A percentile compares a stretch with the other conserved stretches of the same genome.
Evolutionary conservation across 371 early-diverging fungal genomes (phyloP).

Genomic region (Haplosporangium sp.): DNA sequence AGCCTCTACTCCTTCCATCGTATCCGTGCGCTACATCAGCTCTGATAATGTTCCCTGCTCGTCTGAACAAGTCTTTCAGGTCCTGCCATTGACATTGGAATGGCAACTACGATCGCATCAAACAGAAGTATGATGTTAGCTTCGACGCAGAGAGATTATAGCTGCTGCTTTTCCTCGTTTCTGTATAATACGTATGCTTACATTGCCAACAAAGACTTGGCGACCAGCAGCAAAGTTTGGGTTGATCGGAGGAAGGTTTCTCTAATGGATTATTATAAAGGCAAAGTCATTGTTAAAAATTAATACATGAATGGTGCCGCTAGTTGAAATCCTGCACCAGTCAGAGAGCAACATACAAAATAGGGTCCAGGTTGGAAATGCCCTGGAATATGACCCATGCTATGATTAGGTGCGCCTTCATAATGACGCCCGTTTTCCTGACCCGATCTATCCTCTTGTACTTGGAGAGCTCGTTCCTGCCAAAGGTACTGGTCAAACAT

Average conservation of each 20-base stretch:
- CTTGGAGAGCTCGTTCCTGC: slow-evolving; percentile 79
- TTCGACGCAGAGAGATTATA: too few relatives aligned
- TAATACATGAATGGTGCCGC: too few relatives aligned
- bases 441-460: slow-evolving; percentile 70
- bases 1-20: slow-evolving; percentile 75
- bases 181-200: slow-evolving; percentile 22
- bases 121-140: not conserved
- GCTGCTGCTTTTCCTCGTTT: not conserved
- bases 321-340: not conserved
- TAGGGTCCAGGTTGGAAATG: slow-evolving; percentile 21
- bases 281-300: too few relatives aligned
- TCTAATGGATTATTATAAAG: slow-evolving; percentile 3
- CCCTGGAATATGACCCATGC: slow-evolving; percentile 3
- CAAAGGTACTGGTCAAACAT: slow-evolving; percentile 76
- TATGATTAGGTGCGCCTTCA: slow-evolving; percentile 8
- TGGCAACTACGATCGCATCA: slow-evolving; percentile 58
- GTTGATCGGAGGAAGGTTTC: slow-evolving; percentile 25
- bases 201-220: slow-evolving; percentile 77
- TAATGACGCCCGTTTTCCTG: slow-evolving; percentile 12
- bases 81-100: slow-evolving; percentile 82
- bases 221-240: slow-evolving; percentile 55
- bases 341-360: slow-evolving; percentile 12
- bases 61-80: slow-evolving; percentile 80
- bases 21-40: slow-evolving; percentile 73
- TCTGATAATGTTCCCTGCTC: slow-evolving; percentile 72